A percentile compares a stretch with the other conserved stretches of the same genome.
Evolutionary conservation across 805 yeast species (phyloP).

Genomic region (Metschnikowia arizonensis): DNA sequence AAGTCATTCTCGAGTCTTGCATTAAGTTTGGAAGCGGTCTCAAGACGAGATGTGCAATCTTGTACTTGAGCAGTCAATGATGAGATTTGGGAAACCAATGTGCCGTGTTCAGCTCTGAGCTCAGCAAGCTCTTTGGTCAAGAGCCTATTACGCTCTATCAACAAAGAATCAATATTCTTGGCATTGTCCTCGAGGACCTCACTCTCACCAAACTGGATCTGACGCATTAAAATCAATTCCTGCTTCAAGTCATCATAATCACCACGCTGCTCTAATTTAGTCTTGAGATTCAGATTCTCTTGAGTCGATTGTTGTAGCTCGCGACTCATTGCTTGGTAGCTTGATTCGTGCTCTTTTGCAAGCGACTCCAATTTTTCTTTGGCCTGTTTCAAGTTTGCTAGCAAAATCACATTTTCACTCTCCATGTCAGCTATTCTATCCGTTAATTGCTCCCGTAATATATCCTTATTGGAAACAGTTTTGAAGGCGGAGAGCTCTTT

Average conservation of each 20-base stretch:
- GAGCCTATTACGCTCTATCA: slow-evolving; percentile 67
- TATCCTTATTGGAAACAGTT: slow-evolving; percentile 42
- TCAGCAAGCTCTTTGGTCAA: slow-evolving; percentile 67
- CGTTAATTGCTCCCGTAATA: slow-evolving; percentile 37
- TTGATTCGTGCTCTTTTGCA: slow-evolving; percentile 26
- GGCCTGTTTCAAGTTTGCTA: slow-evolving; percentile 54
- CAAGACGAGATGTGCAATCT: slow-evolving; percentile 35
- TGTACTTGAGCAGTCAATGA: slow-evolving; percentile 38
- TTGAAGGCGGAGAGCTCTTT: slow-evolving; percentile 56
- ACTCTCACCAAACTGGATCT: slow-evolving; percentile 65
- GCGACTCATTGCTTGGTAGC: slow-evolving; percentile 36
- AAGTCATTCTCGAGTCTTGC: slow-evolving; percentile 71
- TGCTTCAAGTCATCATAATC: slow-evolving; percentile 81
- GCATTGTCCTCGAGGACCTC: slow-evolving; percentile 32
- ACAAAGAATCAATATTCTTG: slow-evolving; percentile 48
- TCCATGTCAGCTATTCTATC: slow-evolving; percentile 54
- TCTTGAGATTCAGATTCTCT: slow-evolving; percentile 50
- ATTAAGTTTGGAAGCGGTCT: slow-evolving; percentile 44
- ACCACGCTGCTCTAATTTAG: slow-evolving; percentile 45
- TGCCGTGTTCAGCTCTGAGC: slow-evolving; percentile 55
- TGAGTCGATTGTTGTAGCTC: slow-evolving; percentile 46
- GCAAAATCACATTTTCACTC: slow-evolving; percentile 62
- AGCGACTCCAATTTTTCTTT: slow-evolving; percentile 28
- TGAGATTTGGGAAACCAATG: slow-evolving; percentile 37
- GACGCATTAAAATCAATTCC: slow-evolving; percentile 67